Base-by-base conservation (phyloP, 305 asterid species). In the Solanum hybrid region DNA sequence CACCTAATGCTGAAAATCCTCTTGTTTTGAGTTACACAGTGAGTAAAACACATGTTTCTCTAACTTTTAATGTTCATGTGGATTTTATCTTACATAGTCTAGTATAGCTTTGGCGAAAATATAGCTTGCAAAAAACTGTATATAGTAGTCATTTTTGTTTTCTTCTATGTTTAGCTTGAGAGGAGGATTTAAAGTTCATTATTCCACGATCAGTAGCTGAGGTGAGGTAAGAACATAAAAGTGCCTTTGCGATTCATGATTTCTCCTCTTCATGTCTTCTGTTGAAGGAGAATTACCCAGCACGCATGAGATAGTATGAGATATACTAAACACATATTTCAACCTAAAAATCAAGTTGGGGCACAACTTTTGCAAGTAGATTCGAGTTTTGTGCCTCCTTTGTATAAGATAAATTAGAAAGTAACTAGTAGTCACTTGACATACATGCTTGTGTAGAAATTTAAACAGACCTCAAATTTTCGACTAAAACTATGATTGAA, bases 1-100 rank as follows among this genome's bases (percentile, higher is more conserved):
- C 97, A 90, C 99, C 99, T 40, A 97, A 97, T 93, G 98, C 98
- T 86, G 92, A 96, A 57, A 97, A 96, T 90, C 99, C 99, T 91
- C 97, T 97, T 78, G 95, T 97, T 87, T 97, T 96, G 97, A 97
- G 94, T 92, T 95, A 96, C 93, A 94, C 92, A 39, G 99, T 97
- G 90, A 95, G 98, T 94, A 79, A 69, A 74, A 71, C 6, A 3
- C 33, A 24, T 37, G n/a, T 13, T 80, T 39, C 35, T n/a, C 61
- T 13, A 14, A 8, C 42, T 80, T 80, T 33, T 39, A 37, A 12
- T 4, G 14, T 81, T 39, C 86, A 81, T 81, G 86, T 46, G 35
- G 24, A 81, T 39, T 81, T 13, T 28, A 39, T 39, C 64, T 37
- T 37, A 12, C 35, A 13, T 39, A 80, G 40, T 34, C 64, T 39